Evolutionary conservation across 805 yeast species (phyloP).

Genomic region (Saccharomyces jurei): DNA sequence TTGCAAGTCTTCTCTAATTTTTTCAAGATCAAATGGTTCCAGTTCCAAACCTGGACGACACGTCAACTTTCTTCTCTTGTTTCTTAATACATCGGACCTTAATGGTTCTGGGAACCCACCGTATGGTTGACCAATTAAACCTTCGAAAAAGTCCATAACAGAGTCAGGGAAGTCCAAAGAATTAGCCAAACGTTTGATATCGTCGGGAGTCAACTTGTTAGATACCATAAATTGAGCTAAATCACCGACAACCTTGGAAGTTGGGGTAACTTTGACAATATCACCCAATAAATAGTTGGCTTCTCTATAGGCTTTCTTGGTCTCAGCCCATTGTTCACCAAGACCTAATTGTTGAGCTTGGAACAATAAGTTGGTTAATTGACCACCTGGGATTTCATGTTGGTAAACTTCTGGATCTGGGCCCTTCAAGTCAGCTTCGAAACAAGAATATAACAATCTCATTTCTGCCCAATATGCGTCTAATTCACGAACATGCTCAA

Average conservation of each 20-base stretch:
- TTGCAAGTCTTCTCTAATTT: slow-evolving; percentile 63
- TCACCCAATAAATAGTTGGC: slow-evolving; percentile 92
- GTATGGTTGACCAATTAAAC: slow-evolving; percentile 97
- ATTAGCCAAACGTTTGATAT: slow-evolving; percentile 77
- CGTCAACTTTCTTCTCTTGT: slow-evolving; percentile 85
- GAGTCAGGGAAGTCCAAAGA: slow-evolving; percentile 98
- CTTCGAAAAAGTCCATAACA: slow-evolving; percentile 96
- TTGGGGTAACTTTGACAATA: slow-evolving; percentile 96
- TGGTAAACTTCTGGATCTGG: slow-evolving; percentile 98
- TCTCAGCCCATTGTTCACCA: slow-evolving; percentile 93
- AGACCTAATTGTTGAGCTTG: slow-evolving; percentile 98
- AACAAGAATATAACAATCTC: slow-evolving; percentile 92
- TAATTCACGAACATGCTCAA: slow-evolving; percentile 63
- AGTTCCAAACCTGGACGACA: slow-evolving; percentile 88
- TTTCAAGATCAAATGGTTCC: slow-evolving; percentile 71
- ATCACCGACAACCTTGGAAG: slow-evolving; percentile 99
- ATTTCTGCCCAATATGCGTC: slow-evolving; percentile 98
- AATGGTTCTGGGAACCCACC: slow-evolving; percentile 99
- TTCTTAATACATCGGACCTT: slow-evolving; percentile 81
- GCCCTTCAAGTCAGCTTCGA: slow-evolving; percentile 97
- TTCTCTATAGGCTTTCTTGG: slow-evolving; percentile 86
- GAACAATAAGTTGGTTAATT: slow-evolving; percentile 92
- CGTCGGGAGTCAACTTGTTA: slow-evolving; percentile 78
- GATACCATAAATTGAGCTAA: slow-evolving; percentile 99
- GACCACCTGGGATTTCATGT: slow-evolving; percentile 99